These are phyloP conservation scores for Scenedesmus sp. DNA, from an alignment of 163 green algal genomes.

Conservation along the genomic window DNA sequence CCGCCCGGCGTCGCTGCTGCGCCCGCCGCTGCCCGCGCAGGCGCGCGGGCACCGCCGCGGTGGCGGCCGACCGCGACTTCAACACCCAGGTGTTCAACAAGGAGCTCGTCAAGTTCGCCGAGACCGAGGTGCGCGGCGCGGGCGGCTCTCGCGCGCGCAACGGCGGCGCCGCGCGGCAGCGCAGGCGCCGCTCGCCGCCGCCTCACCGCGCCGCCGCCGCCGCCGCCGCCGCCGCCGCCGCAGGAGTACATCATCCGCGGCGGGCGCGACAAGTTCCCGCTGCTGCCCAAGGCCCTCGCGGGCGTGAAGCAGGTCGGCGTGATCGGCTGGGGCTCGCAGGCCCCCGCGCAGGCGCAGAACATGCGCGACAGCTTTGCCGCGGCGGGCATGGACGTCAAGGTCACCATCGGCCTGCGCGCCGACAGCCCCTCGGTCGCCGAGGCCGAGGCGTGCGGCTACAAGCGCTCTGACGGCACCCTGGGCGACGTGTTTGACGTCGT, in stretches of 20 bases:
- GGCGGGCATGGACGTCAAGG: conserved; percentile 89
- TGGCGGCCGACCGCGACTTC: conserved; percentile 33
- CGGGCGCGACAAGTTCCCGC: conserved; percentile 93
- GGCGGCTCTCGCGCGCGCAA: no score
- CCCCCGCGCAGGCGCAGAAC: conserved; percentile 98
- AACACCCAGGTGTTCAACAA: conserved; percentile 75
- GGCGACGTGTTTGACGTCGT: conserved; percentile 97
- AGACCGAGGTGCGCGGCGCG: conserved; percentile 26
- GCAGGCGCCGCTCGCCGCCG: not conserved
- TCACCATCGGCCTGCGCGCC: conserved; percentile 91
- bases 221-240: not conserved
- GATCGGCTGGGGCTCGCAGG: conserved; percentile 98
- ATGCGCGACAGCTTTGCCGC: conserved; percentile 89
- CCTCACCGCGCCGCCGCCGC: not conserved
- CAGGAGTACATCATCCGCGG: conserved; percentile 96
- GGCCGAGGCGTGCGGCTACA: conserved; percentile 92
- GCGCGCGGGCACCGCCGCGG: not conserved
- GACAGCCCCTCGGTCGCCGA: conserved; percentile 85
- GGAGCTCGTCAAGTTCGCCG: conserved; percentile 77
- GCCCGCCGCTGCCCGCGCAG: not conserved
- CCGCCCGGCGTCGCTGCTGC: not conserved
- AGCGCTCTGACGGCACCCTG: conserved; percentile 90
- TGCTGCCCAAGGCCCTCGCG: conserved; percentile 88
- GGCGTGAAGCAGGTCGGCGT: conserved; percentile 94
- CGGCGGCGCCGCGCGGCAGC: not conserved